Evolutionary conservation across 83 land plant genomes (phyloP), one percentile per base, ranked within the genome.

Genomic region (Diphasiastrum complanatum): DNA sequence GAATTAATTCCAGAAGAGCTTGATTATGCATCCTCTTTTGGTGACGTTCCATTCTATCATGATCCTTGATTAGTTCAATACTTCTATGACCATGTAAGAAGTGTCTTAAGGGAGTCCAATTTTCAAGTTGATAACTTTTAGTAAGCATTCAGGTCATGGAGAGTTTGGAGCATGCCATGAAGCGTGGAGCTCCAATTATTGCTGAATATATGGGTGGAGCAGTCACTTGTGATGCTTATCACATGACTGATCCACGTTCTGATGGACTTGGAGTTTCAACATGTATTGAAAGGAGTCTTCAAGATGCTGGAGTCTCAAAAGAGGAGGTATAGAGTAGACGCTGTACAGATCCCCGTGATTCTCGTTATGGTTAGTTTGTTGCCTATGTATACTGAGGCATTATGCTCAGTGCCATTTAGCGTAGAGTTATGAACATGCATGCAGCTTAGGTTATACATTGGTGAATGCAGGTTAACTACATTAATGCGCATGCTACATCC

Each of bases 401-500:
- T n/a, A n/a, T n/a, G n/a, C n/a, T n/a, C n/a, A n/a, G n/a, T n/a
- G n/a, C n/a, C n/a, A n/a, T n/a, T n/a, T n/a, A n/a, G n/a, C n/a
- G n/a, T n/a, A n/a, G n/a, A n/a, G n/a, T n/a, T n/a, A n/a, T n/a
- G n/a, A n/a, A n/a, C n/a, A n/a, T n/a, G n/a, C n/a, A n/a, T n/a
- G n/a, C n/a, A n/a, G n/a, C n/a, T n/a, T n/a, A n/a, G n/a, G n/a
- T n/a, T n/a, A n/a, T n/a, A n/a, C n/a, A n/a, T n/a, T n/a, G n/a
- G n/a, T n/a, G n/a, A n/a, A n/a, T n/a, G n/a, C n/a, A 89, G 95
- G 91, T 89, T 35, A 89, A 89, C 48, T 89, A 85, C 61, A 89
- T 89, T 4, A 89, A 89, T 79, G 95, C 95, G n/a, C 95, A 89
- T 76, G 95, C 95, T 5, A 89, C 95, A 53, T 89, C 95, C 23